A percentile compares a stretch with the other conserved stretches of the same genome.
Conservation (phyloP, 2,329 filamentous ascomycete species). For the Cladosporium sp. region DNA sequence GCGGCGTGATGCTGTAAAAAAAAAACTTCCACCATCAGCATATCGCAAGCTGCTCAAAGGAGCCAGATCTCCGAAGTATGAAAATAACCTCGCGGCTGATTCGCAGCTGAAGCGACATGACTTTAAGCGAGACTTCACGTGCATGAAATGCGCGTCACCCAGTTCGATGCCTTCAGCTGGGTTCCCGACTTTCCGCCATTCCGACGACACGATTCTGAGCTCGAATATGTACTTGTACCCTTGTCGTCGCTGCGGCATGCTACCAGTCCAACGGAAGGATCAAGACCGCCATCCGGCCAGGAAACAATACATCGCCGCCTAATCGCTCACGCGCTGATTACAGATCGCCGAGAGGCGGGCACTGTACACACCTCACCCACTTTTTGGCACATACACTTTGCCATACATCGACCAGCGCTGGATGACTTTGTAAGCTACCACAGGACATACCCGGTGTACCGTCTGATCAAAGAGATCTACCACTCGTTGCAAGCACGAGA, state of each 20-base stretch:
- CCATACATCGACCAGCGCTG: background rate
- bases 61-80: background rate
- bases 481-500: background rate
- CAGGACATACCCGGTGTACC: background rate
- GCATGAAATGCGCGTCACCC: background rate
- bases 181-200: background rate
- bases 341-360: background rate
- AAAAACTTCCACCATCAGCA: background rate
- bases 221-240: background rate
- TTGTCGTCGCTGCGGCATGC: background rate
- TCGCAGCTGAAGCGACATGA: conserved; percentile 3
- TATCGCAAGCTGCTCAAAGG: background rate
- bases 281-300: background rate
- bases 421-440: background rate
- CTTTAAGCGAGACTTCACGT: background rate
- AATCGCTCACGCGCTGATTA: background rate
- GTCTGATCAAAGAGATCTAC: background rate
- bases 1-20: background rate
- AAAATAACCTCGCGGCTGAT: background rate
- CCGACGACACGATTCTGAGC: background rate
- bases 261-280: background rate
- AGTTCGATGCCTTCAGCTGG: background rate
- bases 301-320: background rate
- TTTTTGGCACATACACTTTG: background rate
- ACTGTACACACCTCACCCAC: background rate